These are phyloP conservation scores for Aquilaria yunnanensis DNA, from an alignment of 345 rosid genomes.

Conservation along the genomic window DNA sequence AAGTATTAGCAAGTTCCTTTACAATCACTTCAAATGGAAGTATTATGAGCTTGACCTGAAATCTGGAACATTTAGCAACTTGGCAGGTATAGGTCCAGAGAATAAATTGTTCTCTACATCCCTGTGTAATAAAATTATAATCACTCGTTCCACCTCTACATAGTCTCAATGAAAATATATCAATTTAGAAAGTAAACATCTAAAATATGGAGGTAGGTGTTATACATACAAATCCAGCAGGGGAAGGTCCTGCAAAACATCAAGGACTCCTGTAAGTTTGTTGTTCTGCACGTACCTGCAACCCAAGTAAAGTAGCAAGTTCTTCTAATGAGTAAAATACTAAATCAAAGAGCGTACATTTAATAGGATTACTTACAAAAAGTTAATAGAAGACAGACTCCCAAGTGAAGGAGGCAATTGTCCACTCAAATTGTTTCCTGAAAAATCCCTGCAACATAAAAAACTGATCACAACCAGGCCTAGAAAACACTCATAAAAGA, in stretches of 20 bases:
- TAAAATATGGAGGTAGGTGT: background rate
- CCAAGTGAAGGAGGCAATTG: conserved; percentile 75
- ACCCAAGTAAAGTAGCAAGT: background rate
- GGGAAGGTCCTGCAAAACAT: conserved; percentile 68
- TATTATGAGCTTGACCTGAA: conserved; percentile 47
- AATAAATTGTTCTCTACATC: conserved; percentile 78
- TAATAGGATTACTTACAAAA: conserved; percentile 47
- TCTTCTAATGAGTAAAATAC: background rate
- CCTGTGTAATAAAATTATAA: conserved; percentile 29
- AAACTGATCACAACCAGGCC: conserved; percentile 14
- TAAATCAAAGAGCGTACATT: background rate
- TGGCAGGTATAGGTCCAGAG: conserved; percentile 81
- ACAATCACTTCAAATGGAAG: background rate
- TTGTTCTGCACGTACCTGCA: conserved; percentile 86
- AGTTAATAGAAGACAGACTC: conserved; percentile 52
- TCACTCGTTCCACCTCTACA: conserved; percentile 12
- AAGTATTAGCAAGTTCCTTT: too few species aligned
- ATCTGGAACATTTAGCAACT: conserved; percentile 53
- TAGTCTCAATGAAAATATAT: background rate
- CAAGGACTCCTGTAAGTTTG: conserved; percentile 62
- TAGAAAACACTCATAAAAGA: conserved; percentile 1
- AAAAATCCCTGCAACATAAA: conserved; percentile 56
- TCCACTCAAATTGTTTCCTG: conserved; percentile 65
- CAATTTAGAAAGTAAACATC: background rate
- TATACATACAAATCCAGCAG: conserved; percentile 58